Base-by-base conservation (phyloP, 2,329 filamentous ascomycete genomes). In the Fusarium brevicatenulatum region DNA sequence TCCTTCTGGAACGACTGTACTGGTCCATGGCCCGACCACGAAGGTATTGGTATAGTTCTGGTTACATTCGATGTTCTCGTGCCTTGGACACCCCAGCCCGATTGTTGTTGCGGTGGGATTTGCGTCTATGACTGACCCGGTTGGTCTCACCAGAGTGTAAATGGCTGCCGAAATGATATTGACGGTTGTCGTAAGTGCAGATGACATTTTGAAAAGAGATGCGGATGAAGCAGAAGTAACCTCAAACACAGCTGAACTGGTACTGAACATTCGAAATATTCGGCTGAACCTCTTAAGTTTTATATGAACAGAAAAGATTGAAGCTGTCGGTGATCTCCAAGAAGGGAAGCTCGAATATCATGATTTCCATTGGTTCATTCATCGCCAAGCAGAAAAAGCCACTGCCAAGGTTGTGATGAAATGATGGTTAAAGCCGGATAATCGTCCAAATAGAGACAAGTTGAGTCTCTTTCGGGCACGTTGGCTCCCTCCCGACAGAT, bases 1-100 rank as follows among this genome's bases (percentile, higher is more conserved):
- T 4, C 62, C 64, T 7, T 43, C 15, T 32, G 44, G 30, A 12
- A 67, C 34, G 7, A 55, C 30, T 13, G 43, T 60, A 21, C 47
- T 57, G 16, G 30, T 28, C 62, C 64, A 67, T 18, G 64, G 62
- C 6, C 64, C 64, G 3, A 67, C 21, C 6, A 67, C 42, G 13
- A 66, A 34, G 4, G 63, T 66, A 18, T 66, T 56, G 36, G 37
- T 64, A 4, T 32, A 10, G 18, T 18, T 10, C 5, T 34, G 15
- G 4, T 15, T 7, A 16, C 50, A 53, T 5, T n/a, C 8, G 2
- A 39, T 8, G 0, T 53, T 53, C 10, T 25, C 18, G 7, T 39
- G 21, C 2, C 30, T 60, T 9, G 46, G 23, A 15, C 57, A 64
- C 8, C 6, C 6, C 0, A 64, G 8, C 12, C 30, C 25, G 3